phyloP scores from a whole-genome alignment of 257 asterid genomes.

The Fraxinus anomala region DNA sequence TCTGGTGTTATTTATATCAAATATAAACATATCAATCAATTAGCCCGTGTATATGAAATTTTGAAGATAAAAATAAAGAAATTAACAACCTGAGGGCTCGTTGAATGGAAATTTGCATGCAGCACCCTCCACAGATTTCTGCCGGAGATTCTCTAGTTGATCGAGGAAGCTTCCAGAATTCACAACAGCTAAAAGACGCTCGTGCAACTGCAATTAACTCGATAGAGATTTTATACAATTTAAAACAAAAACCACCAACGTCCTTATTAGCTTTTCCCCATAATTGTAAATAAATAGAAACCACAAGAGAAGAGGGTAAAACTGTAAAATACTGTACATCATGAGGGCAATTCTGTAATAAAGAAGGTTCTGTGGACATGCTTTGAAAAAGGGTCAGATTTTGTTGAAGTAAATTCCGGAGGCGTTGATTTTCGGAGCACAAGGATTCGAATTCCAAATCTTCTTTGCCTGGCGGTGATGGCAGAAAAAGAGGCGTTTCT shows the following conservation, averaged over 20 bases:
- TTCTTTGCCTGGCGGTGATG: conserved; percentile 32
- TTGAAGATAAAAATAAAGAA: background rate
- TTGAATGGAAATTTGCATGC: conserved; percentile 58
- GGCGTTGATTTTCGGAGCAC: conserved; percentile 70
- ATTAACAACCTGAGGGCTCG: conserved; percentile 62
- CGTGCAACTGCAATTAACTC: conserved; percentile 61
- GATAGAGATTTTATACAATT: too few relatives aligned
- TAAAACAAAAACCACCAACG: background rate
- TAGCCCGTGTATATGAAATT: background rate
- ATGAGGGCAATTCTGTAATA: conserved; percentile 59
- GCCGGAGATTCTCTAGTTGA: conserved; percentile 54
- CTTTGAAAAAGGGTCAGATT: conserved; percentile 64
- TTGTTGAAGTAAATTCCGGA: conserved; percentile 66
- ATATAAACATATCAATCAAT: background rate
- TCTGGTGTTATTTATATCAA: background rate
- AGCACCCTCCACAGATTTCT: conserved; percentile 32
- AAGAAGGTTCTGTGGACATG: conserved; percentile 53
- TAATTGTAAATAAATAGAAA: background rate
- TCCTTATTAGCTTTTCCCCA: background rate
- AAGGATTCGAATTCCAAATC: conserved; percentile 45
- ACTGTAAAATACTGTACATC: conserved; percentile 48
- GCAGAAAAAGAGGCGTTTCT: conserved; percentile 24
- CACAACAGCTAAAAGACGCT: conserved; percentile 58
- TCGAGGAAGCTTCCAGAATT: conserved; percentile 57
- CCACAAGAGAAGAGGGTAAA: background rate